A percentile compares a stretch with the other conserved stretches of the same genome.
phyloP scores from a whole-genome alignment of 1,284 basidiomycete genomes.

The Leucoagaricus sp. region DNA sequence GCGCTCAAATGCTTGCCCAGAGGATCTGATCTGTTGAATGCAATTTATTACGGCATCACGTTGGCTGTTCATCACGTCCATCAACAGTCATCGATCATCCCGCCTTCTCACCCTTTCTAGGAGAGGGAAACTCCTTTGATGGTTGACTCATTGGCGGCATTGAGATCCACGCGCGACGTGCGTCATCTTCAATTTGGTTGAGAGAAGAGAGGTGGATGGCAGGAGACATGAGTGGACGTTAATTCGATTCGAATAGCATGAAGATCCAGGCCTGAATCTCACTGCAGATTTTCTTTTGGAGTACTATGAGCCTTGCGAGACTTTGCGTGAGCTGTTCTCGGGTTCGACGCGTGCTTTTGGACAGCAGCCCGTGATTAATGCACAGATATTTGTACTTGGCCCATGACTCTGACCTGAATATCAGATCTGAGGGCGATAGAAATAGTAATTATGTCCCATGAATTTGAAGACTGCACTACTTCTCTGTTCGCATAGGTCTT shows the following conservation, averaged over 20 bases:
- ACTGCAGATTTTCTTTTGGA: neutral
- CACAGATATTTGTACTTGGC: neutral
- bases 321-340: neutral
- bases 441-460: neutral
- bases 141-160: neutral
- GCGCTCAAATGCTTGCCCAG: neutral
- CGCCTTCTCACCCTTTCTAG: neutral
- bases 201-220: neutral
- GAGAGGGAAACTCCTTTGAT: neutral
- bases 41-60: conserved; percentile 14
- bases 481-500: neutral
- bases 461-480: neutral
- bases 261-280: neutral
- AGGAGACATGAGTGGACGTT: conserved; percentile 8
- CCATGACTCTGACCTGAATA: neutral
- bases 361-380: conserved; percentile 8
- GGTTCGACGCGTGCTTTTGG: neutral
- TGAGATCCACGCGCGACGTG: conserved; percentile 7
- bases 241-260: conserved; percentile 1
- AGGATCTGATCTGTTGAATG: conserved; percentile 11
- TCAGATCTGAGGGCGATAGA: neutral
- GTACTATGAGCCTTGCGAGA: neutral
- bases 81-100: conserved; percentile 8
- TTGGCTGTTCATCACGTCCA: conserved; percentile 2
- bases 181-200: neutral